A percentile compares a stretch with the other conserved stretches of the same genome.
Conservation (phyloP, 345 rosid species). For the Anastatica hierochuntica region DNA sequence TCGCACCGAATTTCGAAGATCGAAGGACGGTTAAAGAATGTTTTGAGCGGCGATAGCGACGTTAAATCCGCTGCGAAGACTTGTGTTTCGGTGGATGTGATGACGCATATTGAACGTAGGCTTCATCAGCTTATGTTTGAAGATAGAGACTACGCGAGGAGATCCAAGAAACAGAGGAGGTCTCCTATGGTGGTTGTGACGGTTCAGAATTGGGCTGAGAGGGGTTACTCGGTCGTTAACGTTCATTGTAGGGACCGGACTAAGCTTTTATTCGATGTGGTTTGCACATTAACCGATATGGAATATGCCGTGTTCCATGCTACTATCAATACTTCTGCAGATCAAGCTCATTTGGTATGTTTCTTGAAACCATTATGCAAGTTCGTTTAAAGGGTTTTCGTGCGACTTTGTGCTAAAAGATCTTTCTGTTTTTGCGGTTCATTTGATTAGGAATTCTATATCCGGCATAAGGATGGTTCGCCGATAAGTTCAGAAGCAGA, state of each 20-base stretch:
- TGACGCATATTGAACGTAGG: conserved; percentile 78
- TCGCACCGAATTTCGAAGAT: conserved; percentile 41
- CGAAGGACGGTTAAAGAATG: conserved; percentile 53
- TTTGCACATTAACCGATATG: conserved; percentile 96
- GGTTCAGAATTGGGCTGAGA: conserved; percentile 82
- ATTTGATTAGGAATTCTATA: conserved; percentile 52
- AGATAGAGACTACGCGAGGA: conserved; percentile 80
- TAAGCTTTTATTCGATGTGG: conserved; percentile 78
- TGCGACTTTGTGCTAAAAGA: background rate
- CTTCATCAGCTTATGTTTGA: conserved; percentile 97
- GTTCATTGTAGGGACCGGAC: conserved; percentile 84
- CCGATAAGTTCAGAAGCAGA: conserved; percentile 95
- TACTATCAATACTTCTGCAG: conserved; percentile 52
- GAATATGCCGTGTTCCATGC: conserved; percentile 84
- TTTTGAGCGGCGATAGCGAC: conserved; percentile 77
- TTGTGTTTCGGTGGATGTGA: conserved; percentile 55
- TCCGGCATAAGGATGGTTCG: conserved; percentile 78
- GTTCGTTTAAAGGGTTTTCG: background rate
- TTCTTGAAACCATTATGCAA: background rate
- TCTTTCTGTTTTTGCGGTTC: background rate
- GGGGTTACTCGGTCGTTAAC: conserved; percentile 77
- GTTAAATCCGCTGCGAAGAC: conserved; percentile 67
- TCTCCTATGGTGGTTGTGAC: conserved; percentile 51
- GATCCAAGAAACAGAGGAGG: conserved; percentile 33
- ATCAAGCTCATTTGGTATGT: conserved; percentile 65